phyloP scores from a whole-genome alignment of 1,284 basidiomycete species.

The Irpex lacteus region DNA sequence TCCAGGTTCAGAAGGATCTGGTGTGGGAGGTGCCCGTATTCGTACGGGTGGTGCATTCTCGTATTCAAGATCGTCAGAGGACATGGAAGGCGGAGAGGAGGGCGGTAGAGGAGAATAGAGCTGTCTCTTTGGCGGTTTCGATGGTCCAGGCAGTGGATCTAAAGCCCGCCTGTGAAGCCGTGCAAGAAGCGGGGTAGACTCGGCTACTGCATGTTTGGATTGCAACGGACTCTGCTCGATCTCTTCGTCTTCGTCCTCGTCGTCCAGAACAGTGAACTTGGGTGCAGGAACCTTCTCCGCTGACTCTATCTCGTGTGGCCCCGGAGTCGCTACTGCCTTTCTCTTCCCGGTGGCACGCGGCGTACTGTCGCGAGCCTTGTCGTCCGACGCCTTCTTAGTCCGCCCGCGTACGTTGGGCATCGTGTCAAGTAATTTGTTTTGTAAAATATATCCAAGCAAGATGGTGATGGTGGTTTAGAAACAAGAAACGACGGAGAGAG shows the following conservation, averaged over 20 bases:
- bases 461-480: background rate
- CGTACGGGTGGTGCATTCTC: background rate
- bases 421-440: background rate
- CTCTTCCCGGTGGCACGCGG: slow-evolving; percentile 1
- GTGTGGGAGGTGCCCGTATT: background rate
- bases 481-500: background rate
- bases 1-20: background rate
- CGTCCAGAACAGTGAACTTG: background rate
- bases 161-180: background rate
- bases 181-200: background rate
- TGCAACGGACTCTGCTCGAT: background rate
- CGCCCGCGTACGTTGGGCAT: slow-evolving; percentile 7
- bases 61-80: slow-evolving; percentile 11
- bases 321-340: slow-evolving; percentile 3
- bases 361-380: slow-evolving; percentile 15
- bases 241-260: background rate
- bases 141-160: background rate
- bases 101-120: slow-evolving; percentile 18
- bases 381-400: slow-evolving; percentile 10
- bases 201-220: background rate
- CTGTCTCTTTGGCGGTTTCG: background rate
- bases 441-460: background rate
- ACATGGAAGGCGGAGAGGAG: slow-evolving; percentile 17
- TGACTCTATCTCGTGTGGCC: background rate
- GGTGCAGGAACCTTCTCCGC: background rate